Evolutionary conservation across 106 monocot genomes (phyloP).

Genomic region (Dioscorea dumetorum): DNA sequence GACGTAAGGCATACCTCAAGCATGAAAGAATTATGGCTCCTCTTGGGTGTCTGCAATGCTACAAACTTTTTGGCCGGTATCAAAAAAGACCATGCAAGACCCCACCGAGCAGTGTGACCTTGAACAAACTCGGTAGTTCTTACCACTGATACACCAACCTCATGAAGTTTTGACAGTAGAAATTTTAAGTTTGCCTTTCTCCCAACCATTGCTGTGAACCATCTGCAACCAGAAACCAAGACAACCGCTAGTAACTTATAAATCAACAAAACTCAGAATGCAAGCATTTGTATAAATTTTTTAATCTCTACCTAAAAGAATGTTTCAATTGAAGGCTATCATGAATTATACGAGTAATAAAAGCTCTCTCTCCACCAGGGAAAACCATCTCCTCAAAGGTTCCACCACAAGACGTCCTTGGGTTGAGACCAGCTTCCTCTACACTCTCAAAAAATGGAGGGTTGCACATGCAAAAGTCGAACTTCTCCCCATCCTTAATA

Average conservation of each 20-base stretch:
- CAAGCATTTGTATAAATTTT: background rate
- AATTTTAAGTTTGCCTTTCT: conserved; percentile 76
- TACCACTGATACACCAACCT: conserved; percentile 65
- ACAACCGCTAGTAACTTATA: background rate
- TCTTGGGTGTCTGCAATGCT: conserved; percentile 23
- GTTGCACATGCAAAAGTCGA: conserved; percentile 99
- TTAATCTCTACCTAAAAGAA: conserved; percentile 48
- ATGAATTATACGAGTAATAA: conserved; percentile 73
- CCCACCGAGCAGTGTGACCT: conserved; percentile 93
- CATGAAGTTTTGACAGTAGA: conserved; percentile 70
- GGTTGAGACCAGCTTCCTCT: conserved; percentile 80
- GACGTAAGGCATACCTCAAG: conserved; percentile 55
- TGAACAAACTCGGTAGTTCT: conserved; percentile 98
- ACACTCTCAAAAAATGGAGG: conserved; percentile 92
- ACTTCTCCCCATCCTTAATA: conserved; percentile 64
- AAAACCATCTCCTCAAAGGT: conserved; percentile 85
- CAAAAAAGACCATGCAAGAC: conserved; percentile 93
- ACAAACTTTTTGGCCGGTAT: conserved; percentile 52
- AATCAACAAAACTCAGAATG: background rate
- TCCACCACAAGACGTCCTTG: conserved; percentile 86
- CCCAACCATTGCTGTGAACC: conserved; percentile 98
- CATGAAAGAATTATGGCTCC: conserved; percentile 61
- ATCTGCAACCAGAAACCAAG: conserved; percentile 38
- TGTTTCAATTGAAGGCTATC: conserved; percentile 71
- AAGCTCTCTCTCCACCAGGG: conserved; percentile 80